Conservation (phyloP, 805 yeast genomes). For the Spathaspora girioi region DNA sequence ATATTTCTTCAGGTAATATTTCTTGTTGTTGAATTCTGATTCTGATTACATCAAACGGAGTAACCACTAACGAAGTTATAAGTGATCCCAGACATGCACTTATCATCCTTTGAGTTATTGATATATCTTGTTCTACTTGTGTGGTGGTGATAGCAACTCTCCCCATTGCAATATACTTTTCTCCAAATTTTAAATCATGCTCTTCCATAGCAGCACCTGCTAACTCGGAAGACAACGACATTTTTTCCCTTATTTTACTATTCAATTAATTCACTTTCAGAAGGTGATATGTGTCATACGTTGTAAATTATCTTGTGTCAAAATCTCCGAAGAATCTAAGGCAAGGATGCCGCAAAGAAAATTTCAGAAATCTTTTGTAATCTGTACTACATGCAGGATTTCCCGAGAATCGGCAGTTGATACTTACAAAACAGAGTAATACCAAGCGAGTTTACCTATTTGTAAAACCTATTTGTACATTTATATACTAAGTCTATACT, state of each 20-base stretch:
- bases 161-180: background rate
- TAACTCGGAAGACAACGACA: constrained; percentile 39
- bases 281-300: no score
- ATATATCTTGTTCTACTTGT: constrained; percentile 26
- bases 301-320: no score
- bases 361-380: background rate
- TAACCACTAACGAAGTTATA: constrained; percentile 66
- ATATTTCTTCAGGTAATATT: constrained; percentile 36
- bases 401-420: background rate
- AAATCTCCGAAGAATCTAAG: background rate
- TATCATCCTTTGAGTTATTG: constrained; percentile 61
- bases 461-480: no score
- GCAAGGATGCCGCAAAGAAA: background rate
- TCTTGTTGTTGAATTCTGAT: constrained; percentile 78
- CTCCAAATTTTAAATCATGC: constrained; percentile 13
- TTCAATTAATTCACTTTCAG: no score
- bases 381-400: background rate
- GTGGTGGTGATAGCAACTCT: background rate
- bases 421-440: background rate
- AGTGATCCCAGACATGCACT: constrained; percentile 78
- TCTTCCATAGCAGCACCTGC: constrained; percentile 41
- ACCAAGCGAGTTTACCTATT: constrained; percentile 1
- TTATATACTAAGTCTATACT: background rate
- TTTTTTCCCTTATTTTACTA: constrained; percentile 5
- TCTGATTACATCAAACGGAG: constrained; percentile 80